Evolutionary conservation across 2,329 filamentous ascomycete species (phyloP).

Genomic region (Ceratocystis variospora): DNA sequence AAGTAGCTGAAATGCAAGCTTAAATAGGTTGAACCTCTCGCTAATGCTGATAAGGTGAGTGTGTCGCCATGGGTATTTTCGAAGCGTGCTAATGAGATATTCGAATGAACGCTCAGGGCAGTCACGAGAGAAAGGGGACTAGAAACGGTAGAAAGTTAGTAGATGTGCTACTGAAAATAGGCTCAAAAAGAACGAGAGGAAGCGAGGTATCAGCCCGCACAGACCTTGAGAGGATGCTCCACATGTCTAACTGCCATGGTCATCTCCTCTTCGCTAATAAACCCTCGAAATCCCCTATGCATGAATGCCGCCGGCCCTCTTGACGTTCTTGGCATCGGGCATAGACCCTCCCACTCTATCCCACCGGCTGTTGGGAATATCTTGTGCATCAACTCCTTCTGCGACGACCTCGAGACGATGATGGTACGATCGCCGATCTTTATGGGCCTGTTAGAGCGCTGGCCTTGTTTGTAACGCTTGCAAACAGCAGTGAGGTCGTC

Average conservation of each 20-base stretch:
- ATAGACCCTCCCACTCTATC: constrained; percentile 39
- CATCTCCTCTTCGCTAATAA: constrained; percentile 49
- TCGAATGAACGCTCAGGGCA: constrained; percentile 53
- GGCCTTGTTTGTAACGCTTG: constrained; percentile 31
- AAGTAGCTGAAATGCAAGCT: constrained; percentile 37
- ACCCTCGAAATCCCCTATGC: constrained; percentile 39
- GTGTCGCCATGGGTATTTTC: constrained; percentile 50
- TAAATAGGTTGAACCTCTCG: constrained; percentile 41
- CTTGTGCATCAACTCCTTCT: constrained; percentile 44
- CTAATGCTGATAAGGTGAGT: constrained; percentile 42
- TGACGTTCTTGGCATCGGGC: constrained; percentile 26
- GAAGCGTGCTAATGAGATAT: constrained; percentile 48
- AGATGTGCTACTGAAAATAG: constrained; percentile 8
- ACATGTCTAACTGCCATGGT: constrained; percentile 50
- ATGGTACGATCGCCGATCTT: constrained; percentile 45
- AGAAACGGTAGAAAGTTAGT: background rate
- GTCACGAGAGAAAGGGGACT: constrained; percentile 47
- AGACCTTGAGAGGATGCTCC: constrained; percentile 47
- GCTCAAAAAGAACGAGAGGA: background rate
- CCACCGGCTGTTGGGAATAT: constrained; percentile 46
- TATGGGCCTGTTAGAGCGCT: constrained; percentile 29
- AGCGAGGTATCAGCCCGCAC: constrained; percentile 24
- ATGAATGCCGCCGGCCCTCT: constrained; percentile 27
- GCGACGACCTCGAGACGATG: constrained; percentile 43
- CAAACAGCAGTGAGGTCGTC: constrained; percentile 42